Conservation (phyloP, 2,329 filamentous ascomycete species). For the Fusarium pininemorale region DNA sequence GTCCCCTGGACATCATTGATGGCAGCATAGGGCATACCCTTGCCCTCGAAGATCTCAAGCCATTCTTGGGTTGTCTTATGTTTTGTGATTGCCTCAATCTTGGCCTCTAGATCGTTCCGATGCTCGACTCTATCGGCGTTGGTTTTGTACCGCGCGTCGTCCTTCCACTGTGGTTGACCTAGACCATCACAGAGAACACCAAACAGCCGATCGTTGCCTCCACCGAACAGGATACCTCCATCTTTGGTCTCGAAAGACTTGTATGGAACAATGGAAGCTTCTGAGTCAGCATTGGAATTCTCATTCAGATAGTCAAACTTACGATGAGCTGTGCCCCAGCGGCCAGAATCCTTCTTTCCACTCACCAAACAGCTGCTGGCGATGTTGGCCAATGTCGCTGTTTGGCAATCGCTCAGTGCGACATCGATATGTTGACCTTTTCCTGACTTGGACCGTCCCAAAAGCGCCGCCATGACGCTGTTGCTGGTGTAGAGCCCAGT, state of each 20-base stretch:
- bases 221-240: constrained; percentile 75
- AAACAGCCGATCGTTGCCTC: constrained; percentile 77
- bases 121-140: constrained; percentile 74
- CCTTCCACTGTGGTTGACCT: constrained; percentile 66
- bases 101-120: constrained; percentile 77
- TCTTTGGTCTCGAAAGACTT: constrained; percentile 81
- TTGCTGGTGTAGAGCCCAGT: constrained; percentile 96
- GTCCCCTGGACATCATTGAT: constrained; percentile 92
- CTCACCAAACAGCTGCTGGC: constrained; percentile 91
- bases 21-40: constrained; percentile 89
- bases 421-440: constrained; percentile 93
- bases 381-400: constrained; percentile 93
- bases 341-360: constrained; percentile 84
- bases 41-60: constrained; percentile 87
- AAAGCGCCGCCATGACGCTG: constrained; percentile 90
- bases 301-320: constrained; percentile 43
- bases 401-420: constrained; percentile 91
- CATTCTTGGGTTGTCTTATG: constrained; percentile 87
- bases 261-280: constrained; percentile 97
- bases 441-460: constrained; percentile 78
- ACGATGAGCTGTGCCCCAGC: constrained; percentile 98
- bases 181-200: constrained; percentile 70
- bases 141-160: constrained; percentile 65
- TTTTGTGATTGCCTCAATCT: constrained; percentile 79
- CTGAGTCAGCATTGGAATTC: neutral